Evolutionary conservation across 2,329 filamentous ascomycete genomes (phyloP), one percentile per base, ranked within the genome.

Genomic region (Penicillium sp.): DNA sequence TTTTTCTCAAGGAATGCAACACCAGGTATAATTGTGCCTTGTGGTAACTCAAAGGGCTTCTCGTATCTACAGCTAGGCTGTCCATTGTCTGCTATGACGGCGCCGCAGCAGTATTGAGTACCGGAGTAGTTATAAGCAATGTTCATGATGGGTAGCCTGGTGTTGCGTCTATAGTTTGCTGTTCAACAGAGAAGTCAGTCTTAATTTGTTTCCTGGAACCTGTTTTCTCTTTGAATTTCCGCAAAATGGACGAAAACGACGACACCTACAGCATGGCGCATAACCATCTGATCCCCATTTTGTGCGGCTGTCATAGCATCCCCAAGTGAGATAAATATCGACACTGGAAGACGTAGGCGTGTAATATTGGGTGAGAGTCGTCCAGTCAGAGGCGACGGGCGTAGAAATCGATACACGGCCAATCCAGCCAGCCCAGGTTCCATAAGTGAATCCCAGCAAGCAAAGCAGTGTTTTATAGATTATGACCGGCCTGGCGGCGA

Each of bases 231-330:
- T n/a, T n/a, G n/a, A n/a, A n/a, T n/a, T 23, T 23, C 21, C 21
- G 21, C 11, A 23, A 11, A 23, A 23, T 23, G 21, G 21, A 11
- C 7, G 5, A 18, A 7, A 7, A 15, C 9, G 9, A 16, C 17
- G 29, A 20, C 8, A 26, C 35, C 10, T 30, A 37, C 35, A 30
- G 35, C 35, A 37, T 37, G 35, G 35, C 26, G 35, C 35, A 19
- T 20, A 37, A 17, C 35, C 30, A 7, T 30, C 35, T 15, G 35
- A 30, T 4, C 35, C 17, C 35, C 35, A 37, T 11, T 31, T 23
- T 10, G 14, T 30, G 17, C 31, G 26, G 6, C 14, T 37, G 18
- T n/a, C n/a, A n/a, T 27, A 37, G 16, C 21, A 30, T 14, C 35
- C 35, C 4, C 35, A 27, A 4, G 25, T 21, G 3, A 37, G 26